phyloP scores from a whole-genome alignment of 2,329 filamentous ascomycete species.

The Ophiostoma pallidulum region DNA sequence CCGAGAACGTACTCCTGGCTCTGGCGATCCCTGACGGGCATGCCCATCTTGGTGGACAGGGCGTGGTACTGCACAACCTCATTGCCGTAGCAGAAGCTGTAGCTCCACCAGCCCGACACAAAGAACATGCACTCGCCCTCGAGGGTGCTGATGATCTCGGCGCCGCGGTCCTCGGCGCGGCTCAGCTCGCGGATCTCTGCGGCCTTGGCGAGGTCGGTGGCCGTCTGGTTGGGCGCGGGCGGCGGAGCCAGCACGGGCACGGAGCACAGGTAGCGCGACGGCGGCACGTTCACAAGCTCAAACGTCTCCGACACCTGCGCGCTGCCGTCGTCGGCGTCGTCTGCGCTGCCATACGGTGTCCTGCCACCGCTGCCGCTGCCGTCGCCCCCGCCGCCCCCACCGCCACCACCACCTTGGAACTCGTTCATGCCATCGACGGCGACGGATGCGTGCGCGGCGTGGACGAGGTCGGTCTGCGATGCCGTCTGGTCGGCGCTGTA shows the following conservation, averaged over 20 bases:
- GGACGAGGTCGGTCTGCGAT: conserved; percentile 32
- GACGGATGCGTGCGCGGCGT: conserved; percentile 27
- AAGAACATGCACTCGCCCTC: conserved; percentile 73
- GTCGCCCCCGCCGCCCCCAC: no score
- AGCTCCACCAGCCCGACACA: conserved; percentile 88
- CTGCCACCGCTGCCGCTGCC: conserved; percentile 4
- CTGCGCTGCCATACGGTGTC: conserved; percentile 20
- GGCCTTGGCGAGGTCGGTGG: conserved; percentile 56
- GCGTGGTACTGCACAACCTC: conserved; percentile 89
- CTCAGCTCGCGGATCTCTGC: conserved; percentile 74
- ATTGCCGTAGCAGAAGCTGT: conserved; percentile 84
- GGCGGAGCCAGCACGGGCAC: conserved; percentile 61
- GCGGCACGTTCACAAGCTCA: conserved; percentile 64
- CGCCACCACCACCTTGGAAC: no score
- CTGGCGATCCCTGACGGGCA: conserved; percentile 66
- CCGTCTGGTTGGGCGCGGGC: conserved; percentile 51
- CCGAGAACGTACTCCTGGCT: conserved; percentile 73
- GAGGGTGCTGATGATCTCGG: conserved; percentile 70
- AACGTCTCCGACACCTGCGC: conserved; percentile 42
- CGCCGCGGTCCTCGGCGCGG: conserved; percentile 66
- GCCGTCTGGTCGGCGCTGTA: conserved; percentile 30
- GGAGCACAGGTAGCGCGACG: conserved; percentile 70
- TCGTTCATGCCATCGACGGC: conserved; percentile 19
- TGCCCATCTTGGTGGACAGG: conserved; percentile 59
- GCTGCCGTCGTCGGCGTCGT: conserved; percentile 24